Base-by-base conservation (phyloP, 192 early-diverging fungal species). In the Rhizophagus sp. region DNA sequence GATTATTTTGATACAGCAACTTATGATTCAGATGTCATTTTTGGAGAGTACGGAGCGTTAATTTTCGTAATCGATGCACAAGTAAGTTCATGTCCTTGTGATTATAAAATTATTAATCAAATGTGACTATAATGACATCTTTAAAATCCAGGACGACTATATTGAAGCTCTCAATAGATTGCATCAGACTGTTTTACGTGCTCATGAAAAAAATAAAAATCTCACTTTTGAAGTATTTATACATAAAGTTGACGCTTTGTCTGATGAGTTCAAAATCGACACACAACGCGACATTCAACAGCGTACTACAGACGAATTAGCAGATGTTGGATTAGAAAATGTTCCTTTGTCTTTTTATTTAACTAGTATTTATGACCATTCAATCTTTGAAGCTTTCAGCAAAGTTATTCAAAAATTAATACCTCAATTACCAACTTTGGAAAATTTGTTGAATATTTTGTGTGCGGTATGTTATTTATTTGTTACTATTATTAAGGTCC, bases 31-130 rank as follows among this genome's bases (percentile, higher is more conserved):
- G 83, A 85, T 66, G 84, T 89, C 19, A 94, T 93, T 62, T 94
- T 88, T 83, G 90, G 90, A 63, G 86, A 91, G 73, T 86, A 88
- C 33, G 93, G 94, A 15, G 91, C 93, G 3, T 81, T 99, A 66
- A 93, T 98, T 22, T 99, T 93, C 89, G 94, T 99, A 57, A 92
- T 99, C 76, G 97, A 99, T 85, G 93, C 97, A 36, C 97, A 99
- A 88, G 93, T 91, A 87, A 76, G 79, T 61, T 49, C 22, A 63
- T 27, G n/a, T 68, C 19, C 5, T 39, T 25, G 19, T 19, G 66
- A 19, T 70, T 36, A 41, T 34, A 39, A n/a, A 67, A 57, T 36
- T 81, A 61, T 78, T 44, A 41, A 44, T 1, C 52, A 17, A 36
- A 13, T 75, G n/a, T 27, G 62, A 79, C 4, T 0, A 78, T n/a